Conservation (phyloP, 1,284 basidiomycete genomes). For the Mycena sp. region DNA sequence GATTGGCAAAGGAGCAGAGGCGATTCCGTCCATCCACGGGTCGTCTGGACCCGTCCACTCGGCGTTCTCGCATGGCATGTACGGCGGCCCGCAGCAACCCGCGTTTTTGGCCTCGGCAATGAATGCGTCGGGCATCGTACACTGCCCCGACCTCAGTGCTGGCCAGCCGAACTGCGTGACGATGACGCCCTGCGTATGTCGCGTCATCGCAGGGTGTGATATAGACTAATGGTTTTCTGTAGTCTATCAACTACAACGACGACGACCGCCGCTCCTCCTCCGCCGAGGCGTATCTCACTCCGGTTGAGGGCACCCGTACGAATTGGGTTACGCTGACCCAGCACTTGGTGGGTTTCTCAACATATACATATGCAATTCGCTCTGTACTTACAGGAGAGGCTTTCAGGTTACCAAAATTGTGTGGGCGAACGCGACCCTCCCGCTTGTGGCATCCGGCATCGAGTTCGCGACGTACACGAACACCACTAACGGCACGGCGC, state of each 20-base stretch:
- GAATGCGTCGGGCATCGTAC: slow-evolving; percentile 55
- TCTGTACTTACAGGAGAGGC: neutral
- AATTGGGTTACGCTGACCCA: slow-evolving; percentile 44
- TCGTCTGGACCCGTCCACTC: slow-evolving; percentile 62
- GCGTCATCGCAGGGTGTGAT: neutral
- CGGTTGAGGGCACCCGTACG: slow-evolving; percentile 38
- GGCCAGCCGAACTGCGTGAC: slow-evolving; percentile 65
- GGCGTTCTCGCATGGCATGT: slow-evolving; percentile 59
- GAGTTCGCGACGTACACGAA: slow-evolving; percentile 41
- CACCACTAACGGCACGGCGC: slow-evolving; percentile 31
- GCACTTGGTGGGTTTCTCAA: slow-evolving; percentile 35
- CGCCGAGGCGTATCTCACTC: slow-evolving; percentile 42
- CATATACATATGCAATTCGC: neutral
- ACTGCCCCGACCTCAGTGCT: slow-evolving; percentile 59
- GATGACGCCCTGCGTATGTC: slow-evolving; percentile 55
- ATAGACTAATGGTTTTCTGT: neutral
- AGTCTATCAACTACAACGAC: slow-evolving; percentile 44
- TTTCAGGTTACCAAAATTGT: slow-evolving; percentile 43
- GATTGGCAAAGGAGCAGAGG: slow-evolving; percentile 56
- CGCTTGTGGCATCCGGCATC: slow-evolving; percentile 42
- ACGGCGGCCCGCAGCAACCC: slow-evolving; percentile 61
- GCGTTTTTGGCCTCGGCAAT: slow-evolving; percentile 59
- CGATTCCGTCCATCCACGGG: slow-evolving; percentile 57
- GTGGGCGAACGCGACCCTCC: slow-evolving; percentile 36
- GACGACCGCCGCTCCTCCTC: slow-evolving; percentile 43